Evolutionary conservation across 1,284 basidiomycete species (phyloP), one percentile per base, ranked within the genome.

Genomic region (Ceraceosorus guamensis): DNA sequence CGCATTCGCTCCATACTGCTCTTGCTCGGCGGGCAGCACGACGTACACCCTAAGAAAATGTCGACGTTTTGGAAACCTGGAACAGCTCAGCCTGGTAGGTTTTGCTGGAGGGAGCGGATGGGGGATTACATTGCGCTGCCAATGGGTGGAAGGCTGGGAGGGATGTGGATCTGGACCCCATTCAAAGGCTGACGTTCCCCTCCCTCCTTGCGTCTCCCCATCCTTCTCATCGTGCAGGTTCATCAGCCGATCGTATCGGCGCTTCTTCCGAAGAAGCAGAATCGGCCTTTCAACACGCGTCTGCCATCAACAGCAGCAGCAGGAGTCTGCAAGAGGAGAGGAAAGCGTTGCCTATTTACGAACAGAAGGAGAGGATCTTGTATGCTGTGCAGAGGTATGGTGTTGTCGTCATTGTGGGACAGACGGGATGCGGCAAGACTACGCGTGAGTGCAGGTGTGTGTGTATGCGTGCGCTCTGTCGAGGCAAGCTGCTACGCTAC

Each of bases 371-470:
- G 45, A 84, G 85, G 60, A 79, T 97, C 11, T 78, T 97, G 3
- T 88, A 89, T 73, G 85, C 86, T 57, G 78, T 96, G 16, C 91
- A 97, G 78, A 84, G 82, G 49, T 83, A 87, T 74, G 86, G 85
- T 1, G 87, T 92, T 2, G 81, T 86, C 2, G 89, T 98, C 53
- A 84, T 93, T 24, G 66, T 71, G 41, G 63, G 65, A 6, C 63
- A 70, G 31, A 71, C 73, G 3, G 72, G 69, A 11, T 53, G 61
- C 31, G 72, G 70, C 4, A 75, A 71, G 52, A 70, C 70, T 24
- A 73, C 68, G 41, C 67, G 65, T 63, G 53, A 49, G 61, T 61
- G 35, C 14, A n/a, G 8, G 8, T n/a, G n/a, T 41, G 8, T 41
- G 37, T n/a, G n/a, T n/a, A n/a, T n/a, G n/a, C n/a, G n/a, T n/a